These are phyloP conservation scores for Diutina sp. DNA, from an alignment of 1,139 yeast genomes.

Conservation along the genomic window DNA sequence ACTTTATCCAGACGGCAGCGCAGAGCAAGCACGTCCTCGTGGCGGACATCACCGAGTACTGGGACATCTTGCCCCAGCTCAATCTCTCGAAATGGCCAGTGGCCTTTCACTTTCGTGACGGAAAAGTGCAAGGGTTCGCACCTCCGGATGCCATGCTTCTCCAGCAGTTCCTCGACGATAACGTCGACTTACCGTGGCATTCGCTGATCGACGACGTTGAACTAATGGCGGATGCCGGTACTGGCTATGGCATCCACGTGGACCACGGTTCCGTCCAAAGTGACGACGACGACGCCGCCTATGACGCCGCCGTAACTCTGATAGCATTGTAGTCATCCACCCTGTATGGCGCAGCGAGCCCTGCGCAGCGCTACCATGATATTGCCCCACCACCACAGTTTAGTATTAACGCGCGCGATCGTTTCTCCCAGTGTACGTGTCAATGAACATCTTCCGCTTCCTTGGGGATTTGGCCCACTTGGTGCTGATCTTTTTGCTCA, in stretches of 20 bases:
- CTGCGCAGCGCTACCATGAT: neutral
- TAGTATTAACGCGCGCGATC: neutral
- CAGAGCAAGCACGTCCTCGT: conserved; percentile 9
- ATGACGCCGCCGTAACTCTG: neutral
- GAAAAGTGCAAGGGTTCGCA: conserved; percentile 13
- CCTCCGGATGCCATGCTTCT: conserved; percentile 4
- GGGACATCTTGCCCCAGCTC: conserved; percentile 13
- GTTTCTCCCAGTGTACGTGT: neutral
- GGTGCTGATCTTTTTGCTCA: conserved; percentile 63
- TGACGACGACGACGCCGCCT: neutral
- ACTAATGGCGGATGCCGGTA: neutral
- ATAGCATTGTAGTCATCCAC: neutral
- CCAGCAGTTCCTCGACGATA: neutral
- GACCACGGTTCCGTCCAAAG: neutral
- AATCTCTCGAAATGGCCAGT: conserved; percentile 24
- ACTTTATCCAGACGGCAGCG: conserved; percentile 21
- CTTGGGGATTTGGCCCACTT: conserved; percentile 74
- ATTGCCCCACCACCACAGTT: neutral
- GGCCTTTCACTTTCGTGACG: conserved; percentile 12
- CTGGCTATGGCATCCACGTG: neutral
- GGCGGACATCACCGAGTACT: conserved; percentile 16
- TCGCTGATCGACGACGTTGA: neutral
- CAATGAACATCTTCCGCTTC: conserved; percentile 42
- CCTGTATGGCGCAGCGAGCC: neutral
- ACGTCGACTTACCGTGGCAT: neutral